Evolutionary conservation across 257 asterid species (phyloP).

Genomic region (Gentiana dahurica): DNA sequence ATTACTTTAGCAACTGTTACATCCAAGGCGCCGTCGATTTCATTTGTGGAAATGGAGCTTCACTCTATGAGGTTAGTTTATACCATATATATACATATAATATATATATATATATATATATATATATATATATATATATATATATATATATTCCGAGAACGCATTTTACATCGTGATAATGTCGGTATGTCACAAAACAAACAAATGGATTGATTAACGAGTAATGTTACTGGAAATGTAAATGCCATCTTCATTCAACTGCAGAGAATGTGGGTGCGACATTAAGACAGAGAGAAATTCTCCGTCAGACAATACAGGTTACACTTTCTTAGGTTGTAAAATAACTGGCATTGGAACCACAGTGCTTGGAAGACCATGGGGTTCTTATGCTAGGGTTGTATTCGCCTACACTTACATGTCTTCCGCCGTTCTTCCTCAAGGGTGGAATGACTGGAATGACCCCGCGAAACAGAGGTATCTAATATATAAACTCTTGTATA

Average conservation of each 20-base stretch:
- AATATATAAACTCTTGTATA: too few species aligned
- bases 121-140: too few species aligned
- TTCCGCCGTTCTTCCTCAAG: conserved; percentile 23
- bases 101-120: too few species aligned
- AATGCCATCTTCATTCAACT: conserved; percentile 31
- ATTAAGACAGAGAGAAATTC: conserved; percentile 34
- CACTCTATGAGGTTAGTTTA: conserved; percentile 38
- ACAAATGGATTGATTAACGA: too few species aligned
- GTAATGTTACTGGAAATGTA: conserved; percentile 7
- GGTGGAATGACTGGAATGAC: conserved; percentile 43
- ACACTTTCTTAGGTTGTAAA: conserved; percentile 31
- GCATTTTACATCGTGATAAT: too few species aligned
- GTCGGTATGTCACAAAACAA: too few species aligned
- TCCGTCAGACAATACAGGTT: conserved; percentile 30
- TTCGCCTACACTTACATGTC: conserved; percentile 34
- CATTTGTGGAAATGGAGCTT: conserved; percentile 39
- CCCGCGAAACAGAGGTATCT: conserved; percentile 23
- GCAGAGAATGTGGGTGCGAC: conserved; percentile 31
- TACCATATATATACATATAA: too few species aligned
- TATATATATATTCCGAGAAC: background rate
- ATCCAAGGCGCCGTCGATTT: conserved; percentile 48
- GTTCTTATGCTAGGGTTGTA: conserved; percentile 37
- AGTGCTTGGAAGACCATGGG: conserved; percentile 46
- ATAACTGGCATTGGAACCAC: conserved; percentile 33
- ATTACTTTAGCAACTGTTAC: conserved; percentile 35